phyloP scores from a whole-genome alignment of 805 yeast genomes.

The Saccharomycopsis sp. region DNA sequence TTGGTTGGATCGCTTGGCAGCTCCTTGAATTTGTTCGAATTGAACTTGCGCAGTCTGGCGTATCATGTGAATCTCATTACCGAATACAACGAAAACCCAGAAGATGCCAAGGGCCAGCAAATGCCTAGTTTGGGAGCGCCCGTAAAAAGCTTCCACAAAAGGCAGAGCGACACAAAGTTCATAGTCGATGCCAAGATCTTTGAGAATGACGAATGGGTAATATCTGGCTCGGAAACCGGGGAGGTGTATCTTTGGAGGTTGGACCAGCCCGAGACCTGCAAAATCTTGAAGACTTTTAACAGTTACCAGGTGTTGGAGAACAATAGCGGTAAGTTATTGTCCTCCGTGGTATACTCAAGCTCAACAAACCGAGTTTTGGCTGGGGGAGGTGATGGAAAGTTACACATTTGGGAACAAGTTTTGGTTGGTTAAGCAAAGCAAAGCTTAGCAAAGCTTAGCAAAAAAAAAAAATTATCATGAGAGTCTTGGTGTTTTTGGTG shows the following conservation, averaged over 20 bases:
- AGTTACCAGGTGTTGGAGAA: conserved; percentile 14
- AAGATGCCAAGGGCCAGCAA: background rate
- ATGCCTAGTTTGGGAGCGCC: too few relatives aligned
- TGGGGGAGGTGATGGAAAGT: conserved; percentile 15
- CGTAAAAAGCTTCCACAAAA: background rate
- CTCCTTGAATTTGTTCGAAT: background rate
- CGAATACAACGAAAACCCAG: conserved; percentile 6
- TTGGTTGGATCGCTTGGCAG: conserved; percentile 8
- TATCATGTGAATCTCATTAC: conserved; percentile 1
- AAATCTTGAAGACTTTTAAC: conserved; percentile 15
- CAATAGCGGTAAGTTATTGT: conserved; percentile 8
- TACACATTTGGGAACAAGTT: conserved; percentile 16
- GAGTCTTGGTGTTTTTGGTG: too few relatives aligned
- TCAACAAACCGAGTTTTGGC: conserved; percentile 4
- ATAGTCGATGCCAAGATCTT: conserved; percentile 6
- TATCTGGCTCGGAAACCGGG: conserved; percentile 19
- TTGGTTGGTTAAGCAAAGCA: too few relatives aligned
- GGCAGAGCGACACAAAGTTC: conserved; percentile 9
- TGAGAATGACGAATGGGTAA: conserved; percentile 1
- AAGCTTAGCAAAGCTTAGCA: too few relatives aligned
- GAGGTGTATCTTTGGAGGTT: conserved; percentile 17
- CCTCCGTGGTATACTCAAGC: conserved; percentile 1
- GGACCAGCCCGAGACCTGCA: background rate
- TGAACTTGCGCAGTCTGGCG: background rate
- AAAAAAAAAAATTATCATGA: too few relatives aligned